These are phyloP conservation scores for Tuber calosporum DNA, from an alignment of 495 filamentous ascomycete genomes.

Conservation along the genomic window DNA sequence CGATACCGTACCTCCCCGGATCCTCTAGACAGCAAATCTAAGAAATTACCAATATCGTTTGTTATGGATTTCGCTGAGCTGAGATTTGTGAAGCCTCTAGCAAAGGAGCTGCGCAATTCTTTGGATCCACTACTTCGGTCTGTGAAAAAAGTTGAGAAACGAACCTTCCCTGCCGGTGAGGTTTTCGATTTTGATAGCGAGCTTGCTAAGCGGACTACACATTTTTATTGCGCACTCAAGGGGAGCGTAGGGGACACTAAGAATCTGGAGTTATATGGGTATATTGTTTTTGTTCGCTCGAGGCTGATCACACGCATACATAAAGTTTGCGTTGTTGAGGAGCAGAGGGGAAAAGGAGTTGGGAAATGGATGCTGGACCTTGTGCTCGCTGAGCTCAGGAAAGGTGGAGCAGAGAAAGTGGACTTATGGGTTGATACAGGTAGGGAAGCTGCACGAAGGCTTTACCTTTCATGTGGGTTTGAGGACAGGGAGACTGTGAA, in stretches of 20 bases:
- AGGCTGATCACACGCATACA: conserved; percentile 52
- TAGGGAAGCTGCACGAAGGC: conserved; percentile 47
- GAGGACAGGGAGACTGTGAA: conserved; percentile 49
- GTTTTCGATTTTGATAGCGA: conserved; percentile 51
- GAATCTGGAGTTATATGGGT: conserved; percentile 44
- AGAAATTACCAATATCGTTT: not conserved
- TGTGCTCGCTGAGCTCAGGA: conserved; percentile 48
- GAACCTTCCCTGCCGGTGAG: conserved; percentile 55
- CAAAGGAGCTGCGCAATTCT: conserved; percentile 23
- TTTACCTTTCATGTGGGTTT: conserved; percentile 52
- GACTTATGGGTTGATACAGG: conserved; percentile 58
- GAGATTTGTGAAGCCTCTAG: conserved; percentile 26
- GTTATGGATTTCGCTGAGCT: conserved; percentile 30
- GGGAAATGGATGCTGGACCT: conserved; percentile 49
- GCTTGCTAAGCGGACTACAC: conserved; percentile 53
- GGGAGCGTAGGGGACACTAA: not conserved
- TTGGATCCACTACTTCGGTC: conserved; percentile 28
- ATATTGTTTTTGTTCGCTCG: conserved; percentile 52
- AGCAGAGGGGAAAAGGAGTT: conserved; percentile 51
- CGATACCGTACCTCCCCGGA: not conserved
- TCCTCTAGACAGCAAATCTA: not conserved
- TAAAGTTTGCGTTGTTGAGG: conserved; percentile 53
- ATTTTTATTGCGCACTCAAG: conserved; percentile 46
- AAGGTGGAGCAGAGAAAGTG: conserved; percentile 51
- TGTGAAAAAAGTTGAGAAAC: conserved; percentile 48